Base-by-base conservation (phyloP, 2,329 filamentous ascomycete species). In the Clarireedia paspali region DNA sequence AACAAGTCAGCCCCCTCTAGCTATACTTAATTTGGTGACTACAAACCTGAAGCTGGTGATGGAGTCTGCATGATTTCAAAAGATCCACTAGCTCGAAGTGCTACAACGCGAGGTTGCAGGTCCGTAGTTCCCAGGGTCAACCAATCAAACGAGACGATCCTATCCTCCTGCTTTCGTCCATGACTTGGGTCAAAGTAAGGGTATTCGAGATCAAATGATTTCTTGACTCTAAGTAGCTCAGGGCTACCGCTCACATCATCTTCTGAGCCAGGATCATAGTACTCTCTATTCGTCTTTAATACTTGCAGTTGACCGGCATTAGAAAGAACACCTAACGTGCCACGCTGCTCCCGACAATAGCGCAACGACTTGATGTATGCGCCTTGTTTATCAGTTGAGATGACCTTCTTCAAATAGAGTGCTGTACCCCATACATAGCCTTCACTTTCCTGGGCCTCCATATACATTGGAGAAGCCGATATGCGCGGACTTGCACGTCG, bases 61-160 rank as follows among this genome's bases (percentile, higher is more conserved):
- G 83, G 81, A 63, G 81, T 80, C 60, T 84, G 79, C 26, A 86
- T 67, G 17, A 87, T 81, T 30, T 83, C 81, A 64, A 85, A 82
- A 14, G 72, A 73, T 17, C 83, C 82, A 59, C 79, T 85, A 36
- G 80, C 80, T 26, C 82, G 75, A 26, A 86, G 68, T 1, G 82
- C 81, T 24, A 86, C 67, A 40, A 83, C 71, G n/a, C 83, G 75
- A 30, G 82, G 81, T 24, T 77, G 77, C 49, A 84, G 65, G 14
- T 76, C 75, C 3, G 80, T 73, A 3, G 79, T 81, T 10, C 77
- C 74, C 47, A 84, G 72, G 3, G 80, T 84, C 9, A 85, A 72
- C 83, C 83, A 87, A 66, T 87, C 83, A 66, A 86, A 86, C 0
- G 83, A 85, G 6, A 86, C 81, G 34, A 86, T 84, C 20, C 80